Conservation (phyloP, 176 grass and related monocot genomes). For the Chrysopogon serrulatus region DNA sequence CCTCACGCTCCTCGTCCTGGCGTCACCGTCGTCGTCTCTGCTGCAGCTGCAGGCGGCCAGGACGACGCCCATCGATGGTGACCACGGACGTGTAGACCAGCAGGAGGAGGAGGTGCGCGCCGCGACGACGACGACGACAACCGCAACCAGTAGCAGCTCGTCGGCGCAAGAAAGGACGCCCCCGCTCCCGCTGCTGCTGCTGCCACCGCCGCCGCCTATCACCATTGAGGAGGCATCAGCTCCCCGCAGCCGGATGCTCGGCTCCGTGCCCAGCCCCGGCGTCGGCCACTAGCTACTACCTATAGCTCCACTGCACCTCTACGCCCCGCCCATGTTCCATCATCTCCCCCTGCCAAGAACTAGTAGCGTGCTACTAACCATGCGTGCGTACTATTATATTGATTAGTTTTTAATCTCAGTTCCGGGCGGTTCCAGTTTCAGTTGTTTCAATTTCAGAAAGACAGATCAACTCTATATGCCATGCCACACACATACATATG, state of each 20-base stretch:
- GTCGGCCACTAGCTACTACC: slow-evolving; percentile 42
- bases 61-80: not conserved
- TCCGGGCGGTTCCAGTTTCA: not conserved
- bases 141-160: not conserved
- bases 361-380: not conserved
- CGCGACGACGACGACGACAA: not conserved
- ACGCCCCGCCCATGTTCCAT: not conserved
- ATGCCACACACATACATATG: not conserved
- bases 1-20: not conserved
- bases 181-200: not conserved
- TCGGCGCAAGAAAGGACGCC: not conserved
- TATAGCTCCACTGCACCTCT: no score
- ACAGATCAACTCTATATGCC: not conserved
- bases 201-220: not conserved
- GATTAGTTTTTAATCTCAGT: not conserved
- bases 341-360: not conserved
- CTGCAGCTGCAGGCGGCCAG: not conserved
- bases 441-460: not conserved
- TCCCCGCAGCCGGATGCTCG: slow-evolving; percentile 24
- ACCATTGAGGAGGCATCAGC: not conserved
- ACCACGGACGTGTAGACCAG: not conserved
- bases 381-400: not conserved
- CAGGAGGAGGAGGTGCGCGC: not conserved
- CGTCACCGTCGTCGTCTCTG: not conserved
- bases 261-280: slow-evolving; percentile 61